Evolutionary conservation across 2,329 filamentous ascomycete species (phyloP).

Genomic region (Whalleya microplaca): DNA sequence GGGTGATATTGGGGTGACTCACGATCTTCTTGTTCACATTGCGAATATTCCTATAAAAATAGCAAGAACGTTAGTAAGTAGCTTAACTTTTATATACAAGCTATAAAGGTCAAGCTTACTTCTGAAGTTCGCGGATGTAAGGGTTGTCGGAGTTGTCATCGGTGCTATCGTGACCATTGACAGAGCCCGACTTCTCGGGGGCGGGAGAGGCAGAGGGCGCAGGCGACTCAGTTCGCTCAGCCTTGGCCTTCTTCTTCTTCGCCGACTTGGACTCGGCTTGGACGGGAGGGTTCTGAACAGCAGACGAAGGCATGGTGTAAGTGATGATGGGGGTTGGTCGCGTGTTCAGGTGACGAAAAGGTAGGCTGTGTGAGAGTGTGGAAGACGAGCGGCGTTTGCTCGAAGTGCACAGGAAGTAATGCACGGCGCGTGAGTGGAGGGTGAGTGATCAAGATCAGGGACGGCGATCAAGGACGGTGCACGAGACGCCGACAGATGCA

Average conservation of each 20-base stretch:
- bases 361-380: too few species aligned
- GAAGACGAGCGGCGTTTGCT: slow-evolving; percentile 11
- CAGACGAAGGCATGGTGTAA: slow-evolving; percentile 66
- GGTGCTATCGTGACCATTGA: slow-evolving; percentile 54
- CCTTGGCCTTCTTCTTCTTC: slow-evolving; percentile 70
- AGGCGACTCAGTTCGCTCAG: slow-evolving; percentile 57
- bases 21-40: slow-evolving; percentile 95
- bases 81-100: neutral
- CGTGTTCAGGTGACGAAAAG: slow-evolving; percentile 2
- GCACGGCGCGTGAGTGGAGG: neutral
- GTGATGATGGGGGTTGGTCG: slow-evolving; percentile 26
- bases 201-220: slow-evolving; percentile 55
- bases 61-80: slow-evolving; percentile 17
- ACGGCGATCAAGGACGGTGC: too few species aligned
- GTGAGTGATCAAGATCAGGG: neutral
- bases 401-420: neutral
- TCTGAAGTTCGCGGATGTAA: slow-evolving; percentile 87
- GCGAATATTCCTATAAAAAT: slow-evolving; percentile 75
- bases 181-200: slow-evolving; percentile 52
- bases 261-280: slow-evolving; percentile 67
- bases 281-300: slow-evolving; percentile 65
- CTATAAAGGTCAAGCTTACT: slow-evolving; percentile 56
- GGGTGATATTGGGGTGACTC: slow-evolving; percentile 50
- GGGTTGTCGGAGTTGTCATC: slow-evolving; percentile 71
- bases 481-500: slow-evolving; percentile 1